A percentile compares a stretch with the other conserved stretches of the same genome.
Evolutionary conservation across 306 rosid species (phyloP).

Genomic region (Vachellia collinsii): DNA sequence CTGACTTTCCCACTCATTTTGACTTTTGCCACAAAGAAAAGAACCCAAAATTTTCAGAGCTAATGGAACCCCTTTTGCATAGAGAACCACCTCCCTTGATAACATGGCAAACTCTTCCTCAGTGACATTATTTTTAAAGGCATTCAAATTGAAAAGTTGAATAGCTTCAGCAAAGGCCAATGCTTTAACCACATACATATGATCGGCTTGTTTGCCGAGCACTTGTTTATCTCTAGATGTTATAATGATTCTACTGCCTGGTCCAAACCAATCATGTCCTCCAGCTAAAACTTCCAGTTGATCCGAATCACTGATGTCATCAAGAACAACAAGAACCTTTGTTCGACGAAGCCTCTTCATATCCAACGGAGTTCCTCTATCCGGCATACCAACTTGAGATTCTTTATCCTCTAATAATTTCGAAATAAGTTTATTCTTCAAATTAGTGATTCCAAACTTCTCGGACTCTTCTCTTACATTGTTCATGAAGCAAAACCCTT

Average conservation of each 20-base stretch:
- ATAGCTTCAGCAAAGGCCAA: neutral
- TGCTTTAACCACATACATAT: neutral
- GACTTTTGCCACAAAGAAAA: neutral
- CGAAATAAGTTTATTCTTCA: neutral
- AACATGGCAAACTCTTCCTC: neutral
- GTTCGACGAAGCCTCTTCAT: neutral
- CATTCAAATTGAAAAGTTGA: constrained; percentile 4
- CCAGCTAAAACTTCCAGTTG: neutral
- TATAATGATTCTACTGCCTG: constrained; percentile 6
- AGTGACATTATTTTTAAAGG: neutral
- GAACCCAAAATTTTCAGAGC: neutral
- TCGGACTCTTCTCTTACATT: neutral
- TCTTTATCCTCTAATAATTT: neutral
- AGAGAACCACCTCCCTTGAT: neutral
- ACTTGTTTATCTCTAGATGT: neutral
- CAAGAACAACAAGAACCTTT: neutral
- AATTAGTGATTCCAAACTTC: neutral
- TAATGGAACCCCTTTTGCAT: neutral
- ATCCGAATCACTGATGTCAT: neutral
- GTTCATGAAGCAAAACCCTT: neutral
- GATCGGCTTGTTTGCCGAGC: neutral
- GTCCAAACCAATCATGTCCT: neutral
- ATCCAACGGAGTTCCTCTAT: neutral
- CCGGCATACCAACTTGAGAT: neutral
- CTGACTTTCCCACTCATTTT: neutral